Base-by-base conservation (phyloP, 768 basidiomycete species). In the Kwoniella newhampshirensis region DNA sequence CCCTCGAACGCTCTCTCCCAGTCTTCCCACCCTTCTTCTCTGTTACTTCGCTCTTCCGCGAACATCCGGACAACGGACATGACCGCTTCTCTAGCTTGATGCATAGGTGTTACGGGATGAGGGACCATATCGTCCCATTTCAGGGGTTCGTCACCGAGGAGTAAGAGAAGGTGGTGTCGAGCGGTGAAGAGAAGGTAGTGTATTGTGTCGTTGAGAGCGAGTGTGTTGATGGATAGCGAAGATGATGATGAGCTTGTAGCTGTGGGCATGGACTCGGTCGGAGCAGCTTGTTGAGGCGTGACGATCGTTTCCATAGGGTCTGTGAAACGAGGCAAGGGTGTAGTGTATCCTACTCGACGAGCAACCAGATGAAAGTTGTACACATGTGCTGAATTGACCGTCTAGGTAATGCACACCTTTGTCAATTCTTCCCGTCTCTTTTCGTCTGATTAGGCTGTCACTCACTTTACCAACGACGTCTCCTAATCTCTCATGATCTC, bases 121-220 rank as follows among this genome's bases (percentile, higher is more conserved):
- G 71, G 71, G 11, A 66, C 36, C 25, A 39, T 59, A 8, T 64
- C 64, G 28, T 61, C 57, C 71, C 71, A 73, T 53, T 18, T 18
- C 12, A 73, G 51, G 0, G 68, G 62, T 8, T 28, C 20, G 8
- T 47, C 36, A 3, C 30, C 52, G 21, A 70, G 47, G 1, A 70
- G 52, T 15, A 28, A 15, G 51, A 64, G 66, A 3, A 73, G 60
- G 47, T 73, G 71, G 28, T 64, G 58, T 27, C 71, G 63, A 9
- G 66, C 54, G 2, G 60, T 64, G 62, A 73, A 73, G 21, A 68
- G 54, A 23, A 70, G 60, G 41, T 70, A 73, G 49, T 73, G 71
- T 0, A 68, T 56, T 9, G 64, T 57, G 42, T 73, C 71, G 0
- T 35, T 25, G 2, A 68, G 49, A 4, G 70, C 70, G 5, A 45